Evolutionary conservation across 139 green algal genomes (phyloP).

Genomic region (Raphidocelis subcapitata): DNA sequence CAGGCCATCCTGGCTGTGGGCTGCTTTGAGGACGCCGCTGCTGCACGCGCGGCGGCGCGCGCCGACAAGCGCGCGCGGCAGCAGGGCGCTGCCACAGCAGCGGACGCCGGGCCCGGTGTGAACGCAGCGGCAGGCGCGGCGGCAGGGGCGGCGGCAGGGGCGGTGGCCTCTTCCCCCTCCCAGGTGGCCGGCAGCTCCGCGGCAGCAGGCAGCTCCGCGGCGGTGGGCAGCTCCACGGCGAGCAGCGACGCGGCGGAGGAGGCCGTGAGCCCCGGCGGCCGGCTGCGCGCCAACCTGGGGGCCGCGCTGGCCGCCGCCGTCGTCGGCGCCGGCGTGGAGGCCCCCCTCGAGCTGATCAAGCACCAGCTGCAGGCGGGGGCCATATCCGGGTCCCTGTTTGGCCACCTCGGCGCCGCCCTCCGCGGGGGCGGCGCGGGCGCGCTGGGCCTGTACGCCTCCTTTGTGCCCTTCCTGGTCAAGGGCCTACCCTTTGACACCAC

Average conservation of each 20-base stretch:
- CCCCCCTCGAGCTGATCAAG: slow-evolving; percentile 70
- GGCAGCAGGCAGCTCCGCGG: too few species aligned
- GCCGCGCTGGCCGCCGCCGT: slow-evolving; percentile 40
- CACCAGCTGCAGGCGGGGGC: slow-evolving; percentile 43
- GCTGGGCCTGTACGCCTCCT: slow-evolving; percentile 44
- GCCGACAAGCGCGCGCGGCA: too few species aligned
- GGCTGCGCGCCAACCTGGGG: slow-evolving; percentile 35
- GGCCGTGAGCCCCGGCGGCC: slow-evolving; percentile 16
- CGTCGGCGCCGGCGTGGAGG: slow-evolving; percentile 52
- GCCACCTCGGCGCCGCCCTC: slow-evolving; percentile 25
- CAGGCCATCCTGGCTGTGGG: too few species aligned
- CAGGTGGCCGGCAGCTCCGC: too few species aligned
- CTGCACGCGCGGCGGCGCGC: too few species aligned
- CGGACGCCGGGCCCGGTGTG: too few species aligned
- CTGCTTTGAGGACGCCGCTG: too few species aligned
- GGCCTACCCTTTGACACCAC: slow-evolving; percentile 49
- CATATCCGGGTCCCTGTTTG: slow-evolving; percentile 34
- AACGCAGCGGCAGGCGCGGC: too few species aligned
- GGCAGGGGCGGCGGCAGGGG: too few species aligned
- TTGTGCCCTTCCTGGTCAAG: slow-evolving; percentile 58
- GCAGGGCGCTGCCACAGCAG: too few species aligned
- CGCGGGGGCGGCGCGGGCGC: slow-evolving; percentile 25
- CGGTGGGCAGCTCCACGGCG: too few species aligned
- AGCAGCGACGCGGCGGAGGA: background rate
- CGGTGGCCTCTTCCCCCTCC: too few species aligned